Evolutionary conservation across 345 rosid genomes (phyloP).

Genomic region (Cardamine resedifolia): DNA sequence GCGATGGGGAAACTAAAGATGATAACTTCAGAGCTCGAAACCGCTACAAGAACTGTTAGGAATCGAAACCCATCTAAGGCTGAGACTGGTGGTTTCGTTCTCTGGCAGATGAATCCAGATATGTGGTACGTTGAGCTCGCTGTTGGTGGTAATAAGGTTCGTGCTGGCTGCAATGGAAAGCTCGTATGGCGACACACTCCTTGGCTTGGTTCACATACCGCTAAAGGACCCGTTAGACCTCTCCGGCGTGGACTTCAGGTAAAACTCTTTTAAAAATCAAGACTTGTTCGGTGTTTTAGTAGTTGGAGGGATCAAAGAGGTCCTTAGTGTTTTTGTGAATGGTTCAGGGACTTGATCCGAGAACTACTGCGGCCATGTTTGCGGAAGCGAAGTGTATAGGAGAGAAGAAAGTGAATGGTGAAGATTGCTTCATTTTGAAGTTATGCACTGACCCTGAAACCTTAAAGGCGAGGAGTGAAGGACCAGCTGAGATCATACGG

Average conservation of each 20-base stretch:
- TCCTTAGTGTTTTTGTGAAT: conserved; percentile 11
- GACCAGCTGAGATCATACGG: conserved; percentile 87
- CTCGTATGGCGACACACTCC: conserved; percentile 95
- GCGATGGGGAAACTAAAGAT: conserved; percentile 88
- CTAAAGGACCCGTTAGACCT: conserved; percentile 90
- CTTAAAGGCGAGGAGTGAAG: conserved; percentile 78
- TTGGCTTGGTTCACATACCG: conserved; percentile 87
- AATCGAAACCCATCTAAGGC: conserved; percentile 57
- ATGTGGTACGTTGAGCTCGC: conserved; percentile 96
- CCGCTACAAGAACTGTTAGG: conserved; percentile 69
- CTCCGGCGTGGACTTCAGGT: conserved; percentile 95
- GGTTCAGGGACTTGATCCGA: conserved; percentile 88
- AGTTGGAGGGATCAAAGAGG: background rate
- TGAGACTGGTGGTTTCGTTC: conserved; percentile 86
- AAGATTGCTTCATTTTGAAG: conserved; percentile 90
- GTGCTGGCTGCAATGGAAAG: conserved; percentile 89
- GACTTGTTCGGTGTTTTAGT: background rate
- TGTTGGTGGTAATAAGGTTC: conserved; percentile 84
- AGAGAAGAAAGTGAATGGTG: conserved; percentile 74
- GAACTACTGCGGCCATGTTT: conserved; percentile 74
- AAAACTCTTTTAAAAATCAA: background rate
- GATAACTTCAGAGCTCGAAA: conserved; percentile 76
- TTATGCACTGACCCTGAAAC: conserved; percentile 73
- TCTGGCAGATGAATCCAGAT: conserved; percentile 97
- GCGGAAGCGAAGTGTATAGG: conserved; percentile 86